Conservation (phyloP, 2,329 filamentous ascomycete species). For the Chaetoscypha palmicola region DNA sequence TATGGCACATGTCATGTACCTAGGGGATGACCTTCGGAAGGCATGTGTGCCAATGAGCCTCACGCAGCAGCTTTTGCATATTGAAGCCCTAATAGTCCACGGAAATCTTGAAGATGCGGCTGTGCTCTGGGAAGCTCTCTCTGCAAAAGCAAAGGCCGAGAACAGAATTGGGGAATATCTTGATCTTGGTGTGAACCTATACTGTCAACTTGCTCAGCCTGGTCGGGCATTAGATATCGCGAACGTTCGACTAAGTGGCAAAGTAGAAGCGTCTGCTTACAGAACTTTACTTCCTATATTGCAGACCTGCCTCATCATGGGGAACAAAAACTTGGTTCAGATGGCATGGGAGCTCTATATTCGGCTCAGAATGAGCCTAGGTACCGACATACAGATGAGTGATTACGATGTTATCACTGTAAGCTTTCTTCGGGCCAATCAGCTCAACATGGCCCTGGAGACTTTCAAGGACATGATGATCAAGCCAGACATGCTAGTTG, state of each 20-base stretch:
- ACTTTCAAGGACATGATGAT: constrained; percentile 86
- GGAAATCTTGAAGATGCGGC: constrained; percentile 38
- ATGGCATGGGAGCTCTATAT: constrained; percentile 64
- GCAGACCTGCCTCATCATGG: constrained; percentile 48
- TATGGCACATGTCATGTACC: constrained; percentile 51
- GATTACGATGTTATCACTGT: constrained; percentile 73
- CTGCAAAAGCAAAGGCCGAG: constrained; percentile 33
- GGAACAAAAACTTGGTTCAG: constrained; percentile 40
- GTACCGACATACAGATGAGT: constrained; percentile 54
- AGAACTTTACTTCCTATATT: constrained; percentile 64
- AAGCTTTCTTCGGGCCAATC: constrained; percentile 59
- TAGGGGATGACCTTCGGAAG: constrained; percentile 60
- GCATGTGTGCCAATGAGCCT: constrained; percentile 48
- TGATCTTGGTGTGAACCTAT: constrained; percentile 61
- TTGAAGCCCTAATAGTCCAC: constrained; percentile 60
- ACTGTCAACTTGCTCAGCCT: constrained; percentile 50
- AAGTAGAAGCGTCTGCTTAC: constrained; percentile 39
- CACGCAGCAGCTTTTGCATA: constrained; percentile 56
- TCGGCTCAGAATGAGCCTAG: constrained; percentile 54
- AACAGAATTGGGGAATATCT: constrained; percentile 41
- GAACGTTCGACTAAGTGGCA: constrained; percentile 43
- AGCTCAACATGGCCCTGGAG: constrained; percentile 60
- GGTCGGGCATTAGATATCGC: constrained; percentile 51
- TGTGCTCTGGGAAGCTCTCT: constrained; percentile 30
- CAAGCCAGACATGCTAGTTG: constrained; percentile 5